Conservation (phyloP, 805 yeast species). For the Peterozyma toletana region DNA sequence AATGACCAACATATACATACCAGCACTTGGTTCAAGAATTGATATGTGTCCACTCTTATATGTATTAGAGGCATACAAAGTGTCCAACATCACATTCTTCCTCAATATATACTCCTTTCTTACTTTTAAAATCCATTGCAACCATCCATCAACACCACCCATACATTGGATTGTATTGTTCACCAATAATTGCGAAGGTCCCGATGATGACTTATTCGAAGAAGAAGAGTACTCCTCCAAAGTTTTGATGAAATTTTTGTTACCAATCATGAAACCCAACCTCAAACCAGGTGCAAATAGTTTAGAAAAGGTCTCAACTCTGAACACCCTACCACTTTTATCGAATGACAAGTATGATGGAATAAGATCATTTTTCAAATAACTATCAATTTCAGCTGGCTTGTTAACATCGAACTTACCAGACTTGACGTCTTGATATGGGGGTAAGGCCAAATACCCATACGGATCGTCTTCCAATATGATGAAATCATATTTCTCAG, state of each 20-base stretch:
- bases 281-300: slow-evolving; percentile 51
- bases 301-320: slow-evolving; percentile 51
- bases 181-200: slow-evolving; percentile 40
- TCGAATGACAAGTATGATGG: slow-evolving; percentile 43
- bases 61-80: slow-evolving; percentile 27
- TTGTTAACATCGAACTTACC: slow-evolving; percentile 24
- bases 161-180: slow-evolving; percentile 31
- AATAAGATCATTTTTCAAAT: slow-evolving; percentile 21
- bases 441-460: slow-evolving; percentile 41
- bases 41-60: slow-evolving; percentile 26
- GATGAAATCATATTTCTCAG: slow-evolving; percentile 40
- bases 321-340: slow-evolving; percentile 43
- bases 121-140: slow-evolving; percentile 41
- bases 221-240: slow-evolving; percentile 22
- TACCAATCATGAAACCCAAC: slow-evolving; percentile 43
- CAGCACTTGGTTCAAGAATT: slow-evolving; percentile 46
- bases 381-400: slow-evolving; percentile 24
- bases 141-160: slow-evolving; percentile 36
- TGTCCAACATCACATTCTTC: slow-evolving; percentile 6
- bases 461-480: slow-evolving; percentile 58
- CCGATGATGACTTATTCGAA: slow-evolving; percentile 42
- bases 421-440: slow-evolving; percentile 25
- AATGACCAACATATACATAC: slow-evolving; percentile 50
- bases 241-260: slow-evolving; percentile 31
- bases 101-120: slow-evolving; percentile 38